Evolutionary conservation across 257 asterid species (phyloP).

Genomic region (Solanum virginianum): DNA sequence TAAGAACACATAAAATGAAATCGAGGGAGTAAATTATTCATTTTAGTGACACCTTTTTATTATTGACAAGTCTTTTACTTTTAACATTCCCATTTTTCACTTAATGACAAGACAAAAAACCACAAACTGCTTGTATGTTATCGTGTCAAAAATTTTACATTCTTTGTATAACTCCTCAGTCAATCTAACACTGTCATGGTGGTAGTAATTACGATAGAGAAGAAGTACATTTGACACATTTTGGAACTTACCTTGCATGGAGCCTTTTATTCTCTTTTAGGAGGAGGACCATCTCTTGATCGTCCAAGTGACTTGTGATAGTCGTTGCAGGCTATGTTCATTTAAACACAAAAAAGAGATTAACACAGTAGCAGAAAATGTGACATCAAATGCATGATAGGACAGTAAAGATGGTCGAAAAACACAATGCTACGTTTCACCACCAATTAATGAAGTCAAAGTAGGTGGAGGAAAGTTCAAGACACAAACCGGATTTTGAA

Average conservation of each 20-base stretch:
- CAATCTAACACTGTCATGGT: neutral
- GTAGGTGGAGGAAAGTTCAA: neutral
- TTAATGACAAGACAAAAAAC: neutral
- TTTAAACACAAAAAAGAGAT: constrained; percentile 4
- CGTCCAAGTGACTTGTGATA: constrained; percentile 13
- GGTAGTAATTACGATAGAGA: neutral
- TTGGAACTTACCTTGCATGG: constrained; percentile 44
- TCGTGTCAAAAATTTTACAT: neutral
- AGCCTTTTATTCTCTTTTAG: constrained; percentile 47
- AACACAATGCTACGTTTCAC: neutral
- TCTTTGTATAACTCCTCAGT: neutral
- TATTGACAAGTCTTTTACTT: neutral
- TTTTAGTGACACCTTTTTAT: neutral
- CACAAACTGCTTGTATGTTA: neutral
- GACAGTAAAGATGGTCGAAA: neutral
- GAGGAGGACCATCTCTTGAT: constrained; percentile 28
- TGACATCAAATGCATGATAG: neutral
- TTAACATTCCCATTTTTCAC: neutral
- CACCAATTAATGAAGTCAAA: neutral
- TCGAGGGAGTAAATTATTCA: neutral
- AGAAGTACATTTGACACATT: neutral
- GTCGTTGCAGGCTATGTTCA: constrained; percentile 21
- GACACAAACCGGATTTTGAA: constrained; percentile 23
- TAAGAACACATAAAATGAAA: neutral
- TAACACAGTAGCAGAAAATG: constrained; percentile 4